These are phyloP conservation scores for Melastoma malabathricum DNA, from an alignment of 345 rosid species.

Conservation along the genomic window DNA sequence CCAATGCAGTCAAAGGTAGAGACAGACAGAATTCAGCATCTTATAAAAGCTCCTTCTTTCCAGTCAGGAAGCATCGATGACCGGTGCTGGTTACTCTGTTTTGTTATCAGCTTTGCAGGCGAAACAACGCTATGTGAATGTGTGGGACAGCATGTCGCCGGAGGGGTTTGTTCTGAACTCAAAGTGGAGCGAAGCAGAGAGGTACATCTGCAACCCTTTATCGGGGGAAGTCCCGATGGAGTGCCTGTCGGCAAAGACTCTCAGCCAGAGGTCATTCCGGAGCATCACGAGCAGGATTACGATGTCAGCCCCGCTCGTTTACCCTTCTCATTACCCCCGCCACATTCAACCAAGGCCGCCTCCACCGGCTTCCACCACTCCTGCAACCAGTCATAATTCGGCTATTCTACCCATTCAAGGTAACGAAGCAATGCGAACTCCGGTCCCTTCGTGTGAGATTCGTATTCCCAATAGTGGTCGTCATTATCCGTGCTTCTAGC, in stretches of 20 bases:
- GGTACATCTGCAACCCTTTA: conserved; percentile 79
- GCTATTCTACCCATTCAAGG: conserved; percentile 26
- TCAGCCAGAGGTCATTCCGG: conserved; percentile 67
- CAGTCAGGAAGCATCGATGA: no score
- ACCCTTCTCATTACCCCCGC: conserved; percentile 21
- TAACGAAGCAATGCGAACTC: not conserved
- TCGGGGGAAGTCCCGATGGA: conserved; percentile 96
- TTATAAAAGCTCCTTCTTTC: no score
- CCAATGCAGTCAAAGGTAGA: conserved; percentile 68
- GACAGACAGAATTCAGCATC: not conserved
- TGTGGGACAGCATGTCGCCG: conserved; percentile 58
- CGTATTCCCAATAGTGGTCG: not conserved
- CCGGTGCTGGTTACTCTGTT: no score
- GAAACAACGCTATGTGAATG: conserved; percentile 32
- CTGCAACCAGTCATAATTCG: conserved; percentile 4
- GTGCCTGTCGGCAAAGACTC: conserved; percentile 79
- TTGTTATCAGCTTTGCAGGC: conserved; percentile 64
- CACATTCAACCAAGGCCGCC: conserved; percentile 15
- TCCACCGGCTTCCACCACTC: not conserved
- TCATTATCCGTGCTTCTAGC: not conserved
- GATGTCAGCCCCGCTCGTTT: conserved; percentile 78
- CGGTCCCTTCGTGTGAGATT: not conserved
- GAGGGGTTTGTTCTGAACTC: conserved; percentile 81
- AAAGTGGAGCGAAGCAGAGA: conserved; percentile 98
- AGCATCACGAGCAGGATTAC: conserved; percentile 27